Conservation (phyloP, 768 basidiomycete species). For the Boletus tylopilopsis region DNA sequence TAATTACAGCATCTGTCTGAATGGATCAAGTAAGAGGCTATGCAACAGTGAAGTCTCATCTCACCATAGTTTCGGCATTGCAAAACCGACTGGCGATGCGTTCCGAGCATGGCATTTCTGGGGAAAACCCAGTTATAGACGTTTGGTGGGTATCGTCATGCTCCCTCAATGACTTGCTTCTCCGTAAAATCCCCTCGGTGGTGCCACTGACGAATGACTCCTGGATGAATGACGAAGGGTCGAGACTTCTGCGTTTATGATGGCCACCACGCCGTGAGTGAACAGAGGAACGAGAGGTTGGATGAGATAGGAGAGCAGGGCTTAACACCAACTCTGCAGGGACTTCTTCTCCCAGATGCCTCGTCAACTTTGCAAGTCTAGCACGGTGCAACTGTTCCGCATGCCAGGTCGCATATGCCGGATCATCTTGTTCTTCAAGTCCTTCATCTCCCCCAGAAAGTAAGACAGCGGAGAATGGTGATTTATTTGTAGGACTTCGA, state of each 20-base stretch:
- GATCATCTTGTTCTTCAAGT: slow-evolving; percentile 1
- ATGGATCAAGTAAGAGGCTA: background rate
- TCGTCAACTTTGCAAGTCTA: slow-evolving; percentile 35
- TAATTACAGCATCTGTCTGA: background rate
- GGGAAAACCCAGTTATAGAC: background rate
- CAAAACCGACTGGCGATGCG: background rate
- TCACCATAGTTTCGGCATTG: slow-evolving; percentile 2
- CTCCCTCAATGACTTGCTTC: slow-evolving; percentile 29
- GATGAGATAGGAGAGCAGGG: slow-evolving; percentile 3
- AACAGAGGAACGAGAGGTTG: background rate
- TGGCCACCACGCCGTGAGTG: background rate
- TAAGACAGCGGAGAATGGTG: slow-evolving; percentile 10
- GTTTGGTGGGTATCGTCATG: background rate
- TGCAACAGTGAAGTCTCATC: background rate
- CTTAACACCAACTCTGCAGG: slow-evolving; percentile 33
- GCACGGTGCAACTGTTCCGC: slow-evolving; percentile 28
- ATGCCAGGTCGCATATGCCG: background rate
- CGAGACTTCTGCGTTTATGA: slow-evolving; percentile 18
- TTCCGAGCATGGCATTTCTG: background rate
- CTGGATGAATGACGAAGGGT: slow-evolving; percentile 3
- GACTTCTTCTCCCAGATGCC: slow-evolving; percentile 37
- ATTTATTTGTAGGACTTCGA: slow-evolving; percentile 11
- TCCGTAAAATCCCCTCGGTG: slow-evolving; percentile 14
- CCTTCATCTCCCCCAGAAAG: slow-evolving; percentile 8
- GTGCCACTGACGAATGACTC: background rate